Base-by-base conservation (phyloP, 2,329 filamentous ascomycete species). In the Calonectria naviculata region DNA sequence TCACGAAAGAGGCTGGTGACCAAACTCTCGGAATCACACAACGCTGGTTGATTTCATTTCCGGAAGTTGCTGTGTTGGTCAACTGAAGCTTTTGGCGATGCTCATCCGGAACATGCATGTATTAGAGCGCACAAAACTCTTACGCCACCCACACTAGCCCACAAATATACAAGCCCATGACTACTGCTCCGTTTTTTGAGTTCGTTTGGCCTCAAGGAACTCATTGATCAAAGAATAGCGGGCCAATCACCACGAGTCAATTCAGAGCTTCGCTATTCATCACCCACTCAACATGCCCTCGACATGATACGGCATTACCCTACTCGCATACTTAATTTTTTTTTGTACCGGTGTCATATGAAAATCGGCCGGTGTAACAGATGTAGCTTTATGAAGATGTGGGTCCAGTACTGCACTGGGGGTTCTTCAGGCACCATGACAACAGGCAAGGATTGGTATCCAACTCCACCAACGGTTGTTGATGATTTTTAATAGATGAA, bases 391-490 rank as follows among this genome's bases (percentile, higher is more conserved):
- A 42, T 17, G 19, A 6, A 44, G 19, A 21, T 8, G 42, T 46
- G 42, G 42, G 42, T 46, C 42, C 42, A 46, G 42, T 24, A 46
- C 8, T 46, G 17, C 6, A 21, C 41, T n/a, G 12, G 42, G 42
- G 19, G 42, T 24, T 58, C 31, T 21, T 34, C 34, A 56, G 52
- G 52, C 24, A 38, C 52, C 52, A 58, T 24, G 21, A 58, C 34
- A 28, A 9, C 31, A 26, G 13, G 31, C 52, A 56, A 38, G 52
- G 64, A 52, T 65, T 56, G 17, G 52, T 42, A 52, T 62, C 41
- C 44, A 47, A 42, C 62, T 56, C 68, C 68, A 70, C 68, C 63
- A 70, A 70, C 68, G 56, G 49, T 24, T 29, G 58, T 47, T 29
- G n/a, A 47, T 44, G 46, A 66, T 54, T 66, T 62, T 66, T 24